phyloP scores from a whole-genome alignment of 1,284 basidiomycete genomes.

The Microbotryum silenes-acaulis region DNA sequence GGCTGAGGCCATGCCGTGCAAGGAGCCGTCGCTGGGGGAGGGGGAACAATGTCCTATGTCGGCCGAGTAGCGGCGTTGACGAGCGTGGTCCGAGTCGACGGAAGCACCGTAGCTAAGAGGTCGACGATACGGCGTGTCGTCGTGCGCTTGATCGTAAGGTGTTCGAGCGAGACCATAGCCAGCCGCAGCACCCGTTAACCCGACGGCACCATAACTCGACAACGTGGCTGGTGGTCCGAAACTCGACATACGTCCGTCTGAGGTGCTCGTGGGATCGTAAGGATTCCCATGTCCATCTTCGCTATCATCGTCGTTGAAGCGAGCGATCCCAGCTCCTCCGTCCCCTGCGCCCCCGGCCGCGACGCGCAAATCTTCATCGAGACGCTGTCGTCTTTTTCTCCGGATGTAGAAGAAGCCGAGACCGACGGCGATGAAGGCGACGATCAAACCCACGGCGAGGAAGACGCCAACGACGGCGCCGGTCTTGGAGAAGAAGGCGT shows the following conservation, averaged over 20 bases:
- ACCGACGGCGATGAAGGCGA: constrained; percentile 26
- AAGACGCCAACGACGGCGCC: constrained; percentile 36
- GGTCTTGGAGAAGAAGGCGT: constrained; percentile 36
- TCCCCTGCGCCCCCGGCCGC: constrained; percentile 36
- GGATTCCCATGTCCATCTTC: constrained; percentile 13
- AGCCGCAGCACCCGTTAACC: background rate
- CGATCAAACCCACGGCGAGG: constrained; percentile 33
- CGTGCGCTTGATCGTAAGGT: too few species aligned
- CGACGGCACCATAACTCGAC: constrained; percentile 12
- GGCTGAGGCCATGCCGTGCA: too few species aligned
- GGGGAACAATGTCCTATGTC: too few species aligned
- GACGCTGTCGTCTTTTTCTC: constrained; percentile 19
- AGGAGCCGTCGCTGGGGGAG: too few species aligned
- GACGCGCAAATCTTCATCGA: constrained; percentile 36
- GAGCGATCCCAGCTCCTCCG: constrained; percentile 33
- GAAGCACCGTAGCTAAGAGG: too few species aligned
- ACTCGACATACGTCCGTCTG: background rate
- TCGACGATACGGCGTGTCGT: too few species aligned
- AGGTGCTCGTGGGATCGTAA: background rate
- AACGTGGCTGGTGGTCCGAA: constrained; percentile 9
- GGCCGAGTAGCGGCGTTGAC: too few species aligned
- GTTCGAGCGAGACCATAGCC: background rate
- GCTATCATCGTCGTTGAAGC: constrained; percentile 29
- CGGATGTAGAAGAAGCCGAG: constrained; percentile 31
- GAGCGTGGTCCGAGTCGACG: too few species aligned